Evolutionary conservation across 192 early-diverging fungal species (phyloP).

Genomic region (Rhizoclosmatium globosum): DNA sequence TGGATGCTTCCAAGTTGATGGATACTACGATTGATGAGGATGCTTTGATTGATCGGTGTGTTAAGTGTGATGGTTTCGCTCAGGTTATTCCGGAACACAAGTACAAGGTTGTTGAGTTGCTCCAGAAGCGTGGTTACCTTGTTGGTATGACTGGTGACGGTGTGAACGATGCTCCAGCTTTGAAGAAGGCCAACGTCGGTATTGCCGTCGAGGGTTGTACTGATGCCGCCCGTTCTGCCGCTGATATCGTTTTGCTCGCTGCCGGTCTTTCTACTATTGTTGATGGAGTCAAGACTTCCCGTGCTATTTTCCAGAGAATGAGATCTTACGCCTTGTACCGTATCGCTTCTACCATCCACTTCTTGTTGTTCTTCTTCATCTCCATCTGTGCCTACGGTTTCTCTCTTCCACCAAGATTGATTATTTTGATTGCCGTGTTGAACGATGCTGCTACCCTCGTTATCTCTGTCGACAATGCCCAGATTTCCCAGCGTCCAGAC

Average conservation of each 20-base stretch:
- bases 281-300: conserved; percentile 87
- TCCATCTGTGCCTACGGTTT: conserved; percentile 84
- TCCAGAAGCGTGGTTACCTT: conserved; percentile 91
- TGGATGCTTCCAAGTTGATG: too few relatives aligned
- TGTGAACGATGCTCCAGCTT: too few relatives aligned
- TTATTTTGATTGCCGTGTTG: conserved; percentile 90
- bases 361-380: conserved; percentile 95
- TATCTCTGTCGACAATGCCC: conserved; percentile 92
- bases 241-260: conserved; percentile 91
- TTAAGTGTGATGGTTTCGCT: conserved; percentile 92
- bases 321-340: conserved; percentile 76
- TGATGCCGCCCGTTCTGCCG: too few relatives aligned
- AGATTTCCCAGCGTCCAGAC: conserved; percentile 88
- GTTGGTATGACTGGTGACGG: too few relatives aligned
- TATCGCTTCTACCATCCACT: conserved; percentile 83
- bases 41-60: too few relatives aligned
- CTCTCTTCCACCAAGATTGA: conserved; percentile 78
- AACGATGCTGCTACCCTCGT: conserved; percentile 87
- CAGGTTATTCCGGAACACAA: conserved; percentile 99
- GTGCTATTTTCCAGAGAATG: conserved; percentile 96
- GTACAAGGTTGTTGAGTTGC: conserved; percentile 91
- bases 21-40: too few relatives aligned
- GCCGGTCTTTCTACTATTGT: conserved; percentile 92
- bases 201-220: too few relatives aligned
- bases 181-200: too few relatives aligned